A percentile compares a stretch with the other conserved stretches of the same genome.
These are phyloP conservation scores for Lyophyllum decastes DNA, from an alignment of 768 basidiomycete species.

Conservation along the genomic window DNA sequence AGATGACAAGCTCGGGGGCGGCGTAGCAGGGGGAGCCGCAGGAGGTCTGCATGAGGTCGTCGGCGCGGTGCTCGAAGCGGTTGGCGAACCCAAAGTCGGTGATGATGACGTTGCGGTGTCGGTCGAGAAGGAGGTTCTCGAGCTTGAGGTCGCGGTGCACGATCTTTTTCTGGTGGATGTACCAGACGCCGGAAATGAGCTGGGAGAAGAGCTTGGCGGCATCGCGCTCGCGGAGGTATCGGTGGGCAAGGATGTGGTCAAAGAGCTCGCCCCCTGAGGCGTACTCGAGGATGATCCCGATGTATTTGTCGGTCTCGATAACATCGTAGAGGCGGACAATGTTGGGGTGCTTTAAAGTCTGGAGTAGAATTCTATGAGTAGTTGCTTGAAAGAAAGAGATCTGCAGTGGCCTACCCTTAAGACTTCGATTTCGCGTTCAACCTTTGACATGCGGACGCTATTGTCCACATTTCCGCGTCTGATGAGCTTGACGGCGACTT, in stretches of 20 bases:
- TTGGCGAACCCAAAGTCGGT: slow-evolving; percentile 99
- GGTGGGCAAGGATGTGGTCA: slow-evolving; percentile 97
- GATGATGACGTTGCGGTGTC: slow-evolving; percentile 97
- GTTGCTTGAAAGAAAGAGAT: background rate
- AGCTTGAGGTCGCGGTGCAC: slow-evolving; percentile 99
- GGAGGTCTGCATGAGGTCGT: slow-evolving; percentile 98
- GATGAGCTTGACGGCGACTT: slow-evolving; percentile 98
- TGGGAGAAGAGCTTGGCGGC: slow-evolving; percentile 96
- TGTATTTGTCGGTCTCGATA: slow-evolving; percentile 99
- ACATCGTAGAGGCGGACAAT: slow-evolving; percentile 98
- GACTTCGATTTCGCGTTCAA: slow-evolving; percentile 97
- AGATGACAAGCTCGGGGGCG: slow-evolving; percentile 96
- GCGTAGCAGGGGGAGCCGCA: slow-evolving; percentile 99
- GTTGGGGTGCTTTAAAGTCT: slow-evolving; percentile 96
- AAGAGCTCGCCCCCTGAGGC: slow-evolving; percentile 98
- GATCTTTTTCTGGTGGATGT: slow-evolving; percentile 98
- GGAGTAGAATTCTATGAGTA: slow-evolving; percentile 6
- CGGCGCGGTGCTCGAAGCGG: slow-evolving; percentile 87
- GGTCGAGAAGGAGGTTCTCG: slow-evolving; percentile 95
- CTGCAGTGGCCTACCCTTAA: slow-evolving; percentile 71
- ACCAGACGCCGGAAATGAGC: slow-evolving; percentile 97
- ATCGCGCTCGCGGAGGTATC: slow-evolving; percentile 92
- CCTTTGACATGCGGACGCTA: slow-evolving; percentile 86
- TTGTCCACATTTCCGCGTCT: slow-evolving; percentile 90
- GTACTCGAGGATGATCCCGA: slow-evolving; percentile 98